These are phyloP conservation scores for Phaeoacremonium minimum DNA, from an alignment of 2,329 filamentous ascomycete genomes.

Conservation along the genomic window DNA sequence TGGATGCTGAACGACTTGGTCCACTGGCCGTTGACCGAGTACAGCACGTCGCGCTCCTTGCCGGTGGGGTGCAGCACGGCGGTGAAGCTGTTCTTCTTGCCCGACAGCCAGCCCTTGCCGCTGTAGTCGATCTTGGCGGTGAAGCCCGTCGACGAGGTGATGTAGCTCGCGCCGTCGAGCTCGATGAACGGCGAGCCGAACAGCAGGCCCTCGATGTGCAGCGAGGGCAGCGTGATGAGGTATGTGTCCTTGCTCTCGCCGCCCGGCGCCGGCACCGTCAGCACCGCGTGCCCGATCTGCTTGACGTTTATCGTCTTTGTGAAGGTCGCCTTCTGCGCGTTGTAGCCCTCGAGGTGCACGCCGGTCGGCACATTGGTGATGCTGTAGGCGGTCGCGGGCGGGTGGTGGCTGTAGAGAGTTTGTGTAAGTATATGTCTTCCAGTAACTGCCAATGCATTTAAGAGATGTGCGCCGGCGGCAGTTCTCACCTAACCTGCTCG, in stretches of 20 bases:
- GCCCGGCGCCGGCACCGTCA: constrained; percentile 59
- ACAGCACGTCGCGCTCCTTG: constrained; percentile 69
- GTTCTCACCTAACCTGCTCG: constrained; percentile 76
- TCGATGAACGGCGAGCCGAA: constrained; percentile 86
- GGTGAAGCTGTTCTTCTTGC: constrained; percentile 89
- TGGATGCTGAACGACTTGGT: constrained; percentile 77
- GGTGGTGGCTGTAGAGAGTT: constrained; percentile 65
- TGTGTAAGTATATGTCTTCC: neutral
- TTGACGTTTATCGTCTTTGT: constrained; percentile 91
- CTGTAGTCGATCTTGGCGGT: constrained; percentile 88
- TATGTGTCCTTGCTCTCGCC: constrained; percentile 59
- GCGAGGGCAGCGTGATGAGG: constrained; percentile 83
- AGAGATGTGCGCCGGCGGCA: neutral
- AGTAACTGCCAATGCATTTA: neutral
- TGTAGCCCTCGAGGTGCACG: constrained; percentile 79
- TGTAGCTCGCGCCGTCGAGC: constrained; percentile 79
- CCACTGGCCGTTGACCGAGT: constrained; percentile 89
- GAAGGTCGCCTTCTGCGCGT: constrained; percentile 94
- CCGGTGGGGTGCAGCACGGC: constrained; percentile 69
- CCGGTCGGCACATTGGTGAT: constrained; percentile 85
- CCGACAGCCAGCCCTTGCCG: constrained; percentile 89
- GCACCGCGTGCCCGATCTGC: constrained; percentile 84
- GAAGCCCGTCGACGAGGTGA: constrained; percentile 81
- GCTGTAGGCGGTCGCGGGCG: constrained; percentile 89
- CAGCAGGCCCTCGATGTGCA: constrained; percentile 93